A percentile compares a stretch with the other conserved stretches of the same genome.
phyloP scores from a whole-genome alignment of 352 stramenopile genomes.

The Phytophthora rubi region DNA sequence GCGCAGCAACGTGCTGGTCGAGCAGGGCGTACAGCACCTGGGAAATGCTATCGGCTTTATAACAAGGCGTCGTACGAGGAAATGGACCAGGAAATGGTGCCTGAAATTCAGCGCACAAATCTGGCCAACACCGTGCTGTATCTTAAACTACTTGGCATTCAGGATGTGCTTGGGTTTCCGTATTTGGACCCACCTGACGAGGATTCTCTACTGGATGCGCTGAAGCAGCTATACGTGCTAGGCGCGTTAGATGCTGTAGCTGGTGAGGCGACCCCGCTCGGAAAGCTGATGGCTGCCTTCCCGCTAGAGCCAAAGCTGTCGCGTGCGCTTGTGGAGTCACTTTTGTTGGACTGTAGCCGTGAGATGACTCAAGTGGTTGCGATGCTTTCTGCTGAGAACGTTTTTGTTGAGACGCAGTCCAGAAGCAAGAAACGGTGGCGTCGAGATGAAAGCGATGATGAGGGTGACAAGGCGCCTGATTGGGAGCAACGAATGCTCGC shows the following conservation, averaged over 20 bases:
- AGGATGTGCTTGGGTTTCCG: slow-evolving; percentile 74
- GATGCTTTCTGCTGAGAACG: slow-evolving; percentile 86
- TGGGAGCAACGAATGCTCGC: slow-evolving; percentile 53
- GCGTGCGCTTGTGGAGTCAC: slow-evolving; percentile 66
- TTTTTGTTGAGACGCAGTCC: slow-evolving; percentile 56
- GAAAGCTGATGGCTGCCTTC: slow-evolving; percentile 85
- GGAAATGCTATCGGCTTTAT: slow-evolving; percentile 99
- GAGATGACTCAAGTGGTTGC: slow-evolving; percentile 79
- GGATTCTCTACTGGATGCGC: slow-evolving; percentile 73
- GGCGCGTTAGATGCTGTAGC: slow-evolving; percentile 53
- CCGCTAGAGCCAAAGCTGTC: slow-evolving; percentile 82
- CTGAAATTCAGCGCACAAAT: slow-evolving; percentile 97
- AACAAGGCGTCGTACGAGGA: slow-evolving; percentile 97
- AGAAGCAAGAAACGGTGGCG: slow-evolving; percentile 6
- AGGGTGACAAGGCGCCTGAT: slow-evolving; percentile 23
- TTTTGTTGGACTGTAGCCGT: slow-evolving; percentile 57
- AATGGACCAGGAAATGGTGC: slow-evolving; percentile 97
- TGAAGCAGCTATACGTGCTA: slow-evolving; percentile 79
- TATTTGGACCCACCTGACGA: slow-evolving; percentile 76
- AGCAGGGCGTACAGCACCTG: slow-evolving; percentile 95
- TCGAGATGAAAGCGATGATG: slow-evolving; percentile 24
- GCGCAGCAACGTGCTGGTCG: slow-evolving; percentile 95
- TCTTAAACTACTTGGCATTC: slow-evolving; percentile 75
- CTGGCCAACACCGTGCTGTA: slow-evolving; percentile 96
- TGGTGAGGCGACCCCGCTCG: slow-evolving; percentile 64